Evolutionary conservation across 2,329 filamentous ascomycete species (phyloP).

Genomic region (Calonectria hongkongensis): DNA sequence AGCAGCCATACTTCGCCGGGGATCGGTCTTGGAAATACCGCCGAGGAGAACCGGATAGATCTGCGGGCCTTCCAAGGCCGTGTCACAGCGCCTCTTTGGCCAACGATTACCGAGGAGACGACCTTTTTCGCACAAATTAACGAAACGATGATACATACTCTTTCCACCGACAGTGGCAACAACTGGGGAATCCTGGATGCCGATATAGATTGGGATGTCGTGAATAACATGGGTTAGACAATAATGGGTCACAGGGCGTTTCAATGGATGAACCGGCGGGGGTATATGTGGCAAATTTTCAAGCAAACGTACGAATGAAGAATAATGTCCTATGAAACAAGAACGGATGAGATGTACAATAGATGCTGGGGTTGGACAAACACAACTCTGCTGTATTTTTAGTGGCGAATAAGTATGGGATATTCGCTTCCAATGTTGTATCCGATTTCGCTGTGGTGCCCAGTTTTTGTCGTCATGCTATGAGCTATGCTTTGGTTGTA

Average conservation of each 20-base stretch:
- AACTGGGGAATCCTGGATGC: constrained; percentile 57
- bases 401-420: not conserved
- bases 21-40: constrained; percentile 59
- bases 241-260: constrained; percentile 17
- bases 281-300: constrained; percentile 11
- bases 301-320: not conserved
- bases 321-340: constrained; percentile 1
- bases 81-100: constrained; percentile 57
- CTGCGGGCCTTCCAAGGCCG: constrained; percentile 59
- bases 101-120: constrained; percentile 54
- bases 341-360: constrained; percentile 44
- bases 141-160: constrained; percentile 51
- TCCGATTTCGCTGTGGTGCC: no score
- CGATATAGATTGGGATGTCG: constrained; percentile 52
- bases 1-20: constrained; percentile 58
- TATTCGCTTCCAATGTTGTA: not conserved
- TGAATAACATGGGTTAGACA: constrained; percentile 25
- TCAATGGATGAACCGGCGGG: constrained; percentile 21
- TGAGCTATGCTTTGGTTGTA: no score
- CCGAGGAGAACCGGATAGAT: constrained; percentile 61
- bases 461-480: no score
- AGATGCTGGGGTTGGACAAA: constrained; percentile 42
- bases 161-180: constrained; percentile 50
- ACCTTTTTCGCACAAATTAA: constrained; percentile 55
- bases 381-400: constrained; percentile 37